These are phyloP conservation scores for Prunus fruticosa DNA, from an alignment of 306 rosid species.

Conservation along the genomic window DNA sequence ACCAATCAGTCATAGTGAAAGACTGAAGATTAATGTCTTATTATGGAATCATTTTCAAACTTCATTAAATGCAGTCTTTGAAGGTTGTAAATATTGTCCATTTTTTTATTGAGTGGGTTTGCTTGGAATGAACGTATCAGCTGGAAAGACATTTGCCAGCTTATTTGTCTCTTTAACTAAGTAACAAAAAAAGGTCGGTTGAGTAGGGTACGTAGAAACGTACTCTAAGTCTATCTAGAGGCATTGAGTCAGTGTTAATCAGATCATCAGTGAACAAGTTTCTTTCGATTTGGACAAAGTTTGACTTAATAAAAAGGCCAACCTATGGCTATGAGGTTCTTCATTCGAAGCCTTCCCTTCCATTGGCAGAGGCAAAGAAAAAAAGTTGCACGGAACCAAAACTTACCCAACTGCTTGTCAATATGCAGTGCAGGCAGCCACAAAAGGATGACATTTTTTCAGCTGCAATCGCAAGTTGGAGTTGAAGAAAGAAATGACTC, in stretches of 20 bases:
- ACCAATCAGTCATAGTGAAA: background rate
- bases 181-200: background rate
- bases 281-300: background rate
- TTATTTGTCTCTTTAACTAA: background rate
- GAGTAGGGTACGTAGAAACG: too few species aligned
- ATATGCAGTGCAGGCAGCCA: background rate
- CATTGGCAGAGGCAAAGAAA: too few species aligned
- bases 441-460: background rate
- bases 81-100: background rate
- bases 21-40: too few species aligned
- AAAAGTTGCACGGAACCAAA: too few species aligned
- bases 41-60: background rate
- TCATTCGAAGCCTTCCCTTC: background rate
- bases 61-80: background rate
- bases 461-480: too few species aligned
- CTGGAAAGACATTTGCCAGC: slow-evolving; percentile 39
- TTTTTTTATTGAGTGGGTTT: background rate
- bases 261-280: too few species aligned
- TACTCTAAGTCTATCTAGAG: too few species aligned
- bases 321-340: background rate
- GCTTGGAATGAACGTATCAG: slow-evolving; percentile 3
- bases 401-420: too few species aligned
- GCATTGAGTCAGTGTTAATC: too few species aligned
- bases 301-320: background rate
- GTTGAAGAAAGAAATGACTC: too few species aligned